Base-by-base conservation (phyloP, 163 green algal species). In the Chlamydomonas reinhardtii region DNA sequence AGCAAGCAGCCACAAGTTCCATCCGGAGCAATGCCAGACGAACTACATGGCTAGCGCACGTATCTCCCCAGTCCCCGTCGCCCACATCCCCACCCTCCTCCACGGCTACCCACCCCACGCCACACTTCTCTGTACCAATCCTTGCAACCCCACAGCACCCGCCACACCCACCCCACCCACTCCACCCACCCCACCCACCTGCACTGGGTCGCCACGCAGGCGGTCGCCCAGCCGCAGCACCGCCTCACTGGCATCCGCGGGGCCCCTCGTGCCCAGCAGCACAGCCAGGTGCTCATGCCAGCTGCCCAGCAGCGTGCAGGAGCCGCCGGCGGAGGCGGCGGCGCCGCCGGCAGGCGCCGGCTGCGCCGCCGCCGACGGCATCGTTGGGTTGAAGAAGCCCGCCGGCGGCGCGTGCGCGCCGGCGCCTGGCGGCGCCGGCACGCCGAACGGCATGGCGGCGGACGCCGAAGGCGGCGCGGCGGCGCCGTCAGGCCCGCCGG, bases 221-320 rank as follows among this genome's bases (percentile, higher is more conserved):
- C 87, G 72, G 73, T 91, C 87, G 25, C 86, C 91, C 69, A 94
- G 75, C 17, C 82, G 73, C 19, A 81, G 24, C 43, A 95, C 82
- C 11, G 90, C 89, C 6, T 81, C 84, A 22, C 90, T 79, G 74
- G 86, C 76, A 1, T 88, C 90, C 29, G 89, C 82, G 14, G 87
- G 77, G 0, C 86, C 88, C 34, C 54, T 35, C 35, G 87, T 90
- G 27, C 75, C 85, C 24, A 88, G 87, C 68, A 95, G 74, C 43
- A 92, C 83, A 5, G 92, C 90, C 66, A 94, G 75, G 72, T 95
- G 91, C n/a, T 88, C 73, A 11, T 85, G 90, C 93, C 93, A 95
- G 17, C 75, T 22, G 20, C 24, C 73, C 72, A 92, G 62, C 75
- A 91, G 43, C 8, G 72, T 31, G 62, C 29, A 31, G 20, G 52